These are phyloP conservation scores for Guyanaporus albipodus DNA, from an alignment of 768 basidiomycete species.

Conservation along the genomic window DNA sequence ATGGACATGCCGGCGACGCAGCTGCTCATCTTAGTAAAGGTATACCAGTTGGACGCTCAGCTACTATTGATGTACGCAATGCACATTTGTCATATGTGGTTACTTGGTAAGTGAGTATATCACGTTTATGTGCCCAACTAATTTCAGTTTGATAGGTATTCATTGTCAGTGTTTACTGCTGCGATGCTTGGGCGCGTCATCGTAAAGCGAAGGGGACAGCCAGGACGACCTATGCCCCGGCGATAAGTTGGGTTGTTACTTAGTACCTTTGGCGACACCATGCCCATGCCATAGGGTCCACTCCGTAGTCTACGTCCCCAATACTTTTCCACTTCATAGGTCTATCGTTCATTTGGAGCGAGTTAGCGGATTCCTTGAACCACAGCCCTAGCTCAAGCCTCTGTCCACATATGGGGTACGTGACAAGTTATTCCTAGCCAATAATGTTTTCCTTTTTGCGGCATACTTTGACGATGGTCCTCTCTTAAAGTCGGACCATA, in stretches of 20 bases:
- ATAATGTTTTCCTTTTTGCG: conserved; percentile 8
- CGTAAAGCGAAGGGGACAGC: conserved; percentile 46
- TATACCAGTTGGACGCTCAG: conserved; percentile 78
- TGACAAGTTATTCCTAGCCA: conserved; percentile 8
- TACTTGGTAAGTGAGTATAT: conserved; percentile 66
- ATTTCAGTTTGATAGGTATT: conserved; percentile 58
- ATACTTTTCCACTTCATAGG: background rate
- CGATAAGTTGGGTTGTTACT: conserved; percentile 18
- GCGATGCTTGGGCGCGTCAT: conserved; percentile 76
- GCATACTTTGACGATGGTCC: conserved; percentile 8
- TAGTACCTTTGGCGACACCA: no score
- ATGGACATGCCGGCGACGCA: conserved; percentile 80
- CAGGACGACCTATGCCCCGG: conserved; percentile 57
- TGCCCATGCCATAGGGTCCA: background rate
- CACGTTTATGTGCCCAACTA: conserved; percentile 4
- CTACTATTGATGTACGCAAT: conserved; percentile 86
- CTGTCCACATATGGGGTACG: no score
- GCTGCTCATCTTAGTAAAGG: conserved; percentile 57
- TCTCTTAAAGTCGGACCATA: conserved; percentile 1
- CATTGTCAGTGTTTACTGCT: conserved; percentile 79
- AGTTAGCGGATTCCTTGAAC: background rate
- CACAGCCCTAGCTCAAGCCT: no score
- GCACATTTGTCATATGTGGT: conserved; percentile 92
- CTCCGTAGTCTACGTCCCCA: conserved; percentile 3
- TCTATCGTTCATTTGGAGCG: background rate